These are phyloP conservation scores for Neurospora sp. DNA, from an alignment of 495 filamentous ascomycete genomes.

Conservation along the genomic window DNA sequence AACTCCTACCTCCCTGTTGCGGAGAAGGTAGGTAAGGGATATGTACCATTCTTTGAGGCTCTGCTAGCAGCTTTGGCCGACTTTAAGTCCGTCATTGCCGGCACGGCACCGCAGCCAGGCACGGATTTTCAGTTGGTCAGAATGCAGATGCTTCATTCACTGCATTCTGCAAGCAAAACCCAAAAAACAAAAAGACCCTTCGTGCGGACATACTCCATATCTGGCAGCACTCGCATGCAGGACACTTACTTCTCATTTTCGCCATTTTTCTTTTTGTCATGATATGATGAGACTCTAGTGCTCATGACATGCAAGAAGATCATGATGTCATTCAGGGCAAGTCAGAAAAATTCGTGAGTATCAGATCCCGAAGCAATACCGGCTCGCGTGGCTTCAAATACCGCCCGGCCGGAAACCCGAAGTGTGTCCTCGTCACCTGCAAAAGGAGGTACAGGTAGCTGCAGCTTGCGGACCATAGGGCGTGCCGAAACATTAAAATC, in stretches of 20 bases:
- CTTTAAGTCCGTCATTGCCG: not conserved
- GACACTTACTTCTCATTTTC: not conserved
- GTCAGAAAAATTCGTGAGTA: not conserved
- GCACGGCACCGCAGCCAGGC: not conserved
- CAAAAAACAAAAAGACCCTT: not conserved
- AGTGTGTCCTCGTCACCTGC: not conserved
- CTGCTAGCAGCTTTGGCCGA: not conserved
- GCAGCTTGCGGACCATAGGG: not conserved
- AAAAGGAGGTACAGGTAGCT: not conserved
- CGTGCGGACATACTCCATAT: not conserved
- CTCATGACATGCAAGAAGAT: not conserved
- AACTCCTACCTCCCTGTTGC: not conserved
- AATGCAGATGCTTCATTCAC: not conserved
- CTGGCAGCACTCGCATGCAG: not conserved
- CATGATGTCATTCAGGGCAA: not conserved
- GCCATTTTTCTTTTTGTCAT: not conserved
- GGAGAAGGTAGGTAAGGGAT: not conserved
- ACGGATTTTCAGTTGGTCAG: not conserved
- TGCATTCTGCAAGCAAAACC: not conserved
- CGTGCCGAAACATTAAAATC: not conserved
- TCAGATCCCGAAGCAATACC: not conserved
- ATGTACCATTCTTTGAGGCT: not conserved
- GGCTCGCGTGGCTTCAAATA: not conserved
- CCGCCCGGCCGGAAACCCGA: not conserved
- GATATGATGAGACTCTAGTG: not conserved